Percentiles rank a stretch among this genome's conserved stretches.
phyloP scores from a whole-genome alignment of 2,329 filamentous ascomycete genomes.

The Pseudocercospora vitis region DNA sequence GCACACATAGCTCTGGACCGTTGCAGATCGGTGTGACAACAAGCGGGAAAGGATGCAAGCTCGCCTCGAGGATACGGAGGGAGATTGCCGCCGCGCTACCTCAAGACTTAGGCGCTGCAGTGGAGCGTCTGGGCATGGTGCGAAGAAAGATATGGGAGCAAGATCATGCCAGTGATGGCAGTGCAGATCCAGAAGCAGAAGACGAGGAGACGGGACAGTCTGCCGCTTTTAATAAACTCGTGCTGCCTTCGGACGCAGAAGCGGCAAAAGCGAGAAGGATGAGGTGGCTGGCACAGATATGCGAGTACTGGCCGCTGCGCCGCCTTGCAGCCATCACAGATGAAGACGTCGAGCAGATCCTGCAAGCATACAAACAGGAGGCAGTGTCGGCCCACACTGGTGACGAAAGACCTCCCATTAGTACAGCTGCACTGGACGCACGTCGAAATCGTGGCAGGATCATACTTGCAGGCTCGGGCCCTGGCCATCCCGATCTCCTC shows the following conservation, averaged over 20 bases:
- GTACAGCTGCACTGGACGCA: slow-evolving; percentile 34
- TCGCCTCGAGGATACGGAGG: slow-evolving; percentile 82
- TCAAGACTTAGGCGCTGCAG: slow-evolving; percentile 70
- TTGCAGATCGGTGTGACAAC: slow-evolving; percentile 95
- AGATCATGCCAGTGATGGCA: slow-evolving; percentile 59
- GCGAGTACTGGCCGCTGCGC: slow-evolving; percentile 95
- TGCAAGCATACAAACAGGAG: slow-evolving; percentile 66
- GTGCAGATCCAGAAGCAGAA: slow-evolving; percentile 46
- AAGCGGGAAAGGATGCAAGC: slow-evolving; percentile 89
- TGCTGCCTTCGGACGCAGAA: slow-evolving; percentile 71
- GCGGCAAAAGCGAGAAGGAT: slow-evolving; percentile 77
- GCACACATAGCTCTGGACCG: slow-evolving; percentile 84
- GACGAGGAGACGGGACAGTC: slow-evolving; percentile 71
- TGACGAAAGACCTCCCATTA: slow-evolving; percentile 33
- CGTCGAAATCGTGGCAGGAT: slow-evolving; percentile 62
- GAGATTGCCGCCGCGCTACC: slow-evolving; percentile 84
- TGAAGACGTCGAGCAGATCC: slow-evolving; percentile 71
- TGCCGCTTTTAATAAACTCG: slow-evolving; percentile 78
- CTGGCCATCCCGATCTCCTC: slow-evolving; percentile 87
- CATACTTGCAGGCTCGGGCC: slow-evolving; percentile 86
- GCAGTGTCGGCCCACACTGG: slow-evolving; percentile 33
- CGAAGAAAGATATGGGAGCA: slow-evolving; percentile 72
- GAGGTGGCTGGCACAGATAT: slow-evolving; percentile 92
- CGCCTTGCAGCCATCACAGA: slow-evolving; percentile 78
- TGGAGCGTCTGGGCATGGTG: slow-evolving; percentile 72